Percentiles rank a stretch among this genome's conserved stretches.
phyloP scores from a whole-genome alignment of 1,284 basidiomycete genomes.

The Pulveroboletus sp. region DNA sequence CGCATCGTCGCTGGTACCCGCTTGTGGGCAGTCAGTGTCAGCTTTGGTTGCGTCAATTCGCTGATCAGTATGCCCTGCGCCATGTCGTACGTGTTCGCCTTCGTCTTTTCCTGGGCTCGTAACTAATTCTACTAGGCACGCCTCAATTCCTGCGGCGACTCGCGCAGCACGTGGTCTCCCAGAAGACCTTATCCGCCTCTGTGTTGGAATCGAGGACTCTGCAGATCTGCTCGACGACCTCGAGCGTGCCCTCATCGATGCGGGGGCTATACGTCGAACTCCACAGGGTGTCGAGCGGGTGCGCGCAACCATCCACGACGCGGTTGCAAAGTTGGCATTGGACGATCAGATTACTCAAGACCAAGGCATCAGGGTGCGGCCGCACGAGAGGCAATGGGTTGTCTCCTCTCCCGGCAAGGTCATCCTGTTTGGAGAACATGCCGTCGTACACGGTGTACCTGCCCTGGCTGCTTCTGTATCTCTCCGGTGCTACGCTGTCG shows the following conservation, averaged over 20 bases:
- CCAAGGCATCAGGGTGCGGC: neutral
- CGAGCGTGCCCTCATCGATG: constrained; percentile 87
- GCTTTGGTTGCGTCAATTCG: constrained; percentile 97
- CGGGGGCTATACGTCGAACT: constrained; percentile 79
- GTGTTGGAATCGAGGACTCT: constrained; percentile 97
- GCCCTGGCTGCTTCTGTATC: constrained; percentile 95
- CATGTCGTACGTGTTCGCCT: constrained; percentile 82
- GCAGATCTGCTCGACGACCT: constrained; percentile 94
- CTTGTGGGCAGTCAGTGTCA: constrained; percentile 97
- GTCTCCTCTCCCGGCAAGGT: constrained; percentile 98
- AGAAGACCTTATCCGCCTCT: constrained; percentile 96
- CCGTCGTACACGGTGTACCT: constrained; percentile 97
- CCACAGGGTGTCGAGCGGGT: constrained; percentile 43
- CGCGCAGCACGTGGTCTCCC: constrained; percentile 93
- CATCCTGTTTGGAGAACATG: constrained; percentile 98
- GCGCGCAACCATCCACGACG: constrained; percentile 53
- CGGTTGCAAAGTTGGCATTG: constrained; percentile 66
- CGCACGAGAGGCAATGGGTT: constrained; percentile 71
- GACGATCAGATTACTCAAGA: constrained; percentile 25
- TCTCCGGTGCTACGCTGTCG: constrained; percentile 90
- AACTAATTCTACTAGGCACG: constrained; percentile 63
- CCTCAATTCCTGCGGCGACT: constrained; percentile 93
- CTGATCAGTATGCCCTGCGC: constrained; percentile 99
- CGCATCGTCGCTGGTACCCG: constrained; percentile 90
- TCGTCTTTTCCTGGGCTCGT: constrained; percentile 10